Evolutionary conservation across 108 stramenopile species (phyloP), one percentile per base, ranked within the genome.

Genomic region (Skeletonema marinoi): DNA sequence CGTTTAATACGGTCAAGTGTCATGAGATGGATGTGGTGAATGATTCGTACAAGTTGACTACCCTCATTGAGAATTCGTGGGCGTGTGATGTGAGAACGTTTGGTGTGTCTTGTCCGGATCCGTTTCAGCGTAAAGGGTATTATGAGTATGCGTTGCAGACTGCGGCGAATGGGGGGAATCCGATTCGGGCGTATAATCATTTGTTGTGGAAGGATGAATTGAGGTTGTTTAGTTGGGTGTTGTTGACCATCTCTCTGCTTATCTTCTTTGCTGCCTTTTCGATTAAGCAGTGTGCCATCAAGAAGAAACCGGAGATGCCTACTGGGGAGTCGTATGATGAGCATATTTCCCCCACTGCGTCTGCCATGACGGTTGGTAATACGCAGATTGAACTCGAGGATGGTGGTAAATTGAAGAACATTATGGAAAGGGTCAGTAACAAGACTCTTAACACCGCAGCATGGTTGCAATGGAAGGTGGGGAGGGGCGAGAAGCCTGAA

Each of bases 101-200:
- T 75, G 85, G 83, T 58, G 65, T 85, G 48, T 71, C 71, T 39
- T 88, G 88, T 65, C 88, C 88, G 4, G 88, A 88, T 76, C 88
- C 88, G 2, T 78, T 78, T 58, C 78, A 81, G 10, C n/a, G 50
- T n/a, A 81, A 83, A 58, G 66, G 33, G 41, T 46, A 58, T 11
- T 82, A 74, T 36, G 66, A 74, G 32, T 68, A 66, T 32, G 73
- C 73, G 4, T 36, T 74, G 44, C 6, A 11, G 29, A 67, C 50
- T 29, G 73, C 73, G 0, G 6, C 17, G 44, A 6, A 30, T 5
- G 60, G 70, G 39, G 70, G 70, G 3, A 71, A 71, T 42, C 38
- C 56, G 6, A 19, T 71, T 21, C 2, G 33, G 9, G 70, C 70
- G 5, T 61, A 61, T 6, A 38, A 42, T 32, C 58, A 61, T 25